These are phyloP conservation scores for Periconia sp. DNA, from an alignment of 2,329 filamentous ascomycete genomes.

Conservation along the genomic window DNA sequence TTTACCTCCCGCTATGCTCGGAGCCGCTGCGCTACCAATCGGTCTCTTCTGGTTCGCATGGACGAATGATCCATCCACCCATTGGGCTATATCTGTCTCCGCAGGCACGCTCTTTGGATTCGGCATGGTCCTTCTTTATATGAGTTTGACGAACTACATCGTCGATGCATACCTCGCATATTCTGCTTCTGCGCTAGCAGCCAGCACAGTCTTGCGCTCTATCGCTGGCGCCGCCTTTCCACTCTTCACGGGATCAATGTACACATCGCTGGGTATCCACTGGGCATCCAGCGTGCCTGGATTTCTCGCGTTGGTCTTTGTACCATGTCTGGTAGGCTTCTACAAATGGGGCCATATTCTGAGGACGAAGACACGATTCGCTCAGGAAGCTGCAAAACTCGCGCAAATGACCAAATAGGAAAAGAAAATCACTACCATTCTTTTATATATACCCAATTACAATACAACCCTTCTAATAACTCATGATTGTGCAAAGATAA, in stretches of 20 bases:
- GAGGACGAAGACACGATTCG: slow-evolving; percentile 25
- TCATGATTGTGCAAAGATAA: too few species aligned
- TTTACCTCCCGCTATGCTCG: slow-evolving; percentile 66
- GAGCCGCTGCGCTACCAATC: slow-evolving; percentile 63
- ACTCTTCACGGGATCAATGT: slow-evolving; percentile 55
- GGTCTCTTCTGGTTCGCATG: slow-evolving; percentile 43
- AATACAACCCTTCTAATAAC: too few species aligned
- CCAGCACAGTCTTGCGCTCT: slow-evolving; percentile 54
- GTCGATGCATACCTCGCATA: slow-evolving; percentile 66
- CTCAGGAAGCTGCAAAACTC: slow-evolving; percentile 20
- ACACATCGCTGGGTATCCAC: slow-evolving; percentile 52
- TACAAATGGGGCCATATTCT: slow-evolving; percentile 23
- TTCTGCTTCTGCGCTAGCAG: slow-evolving; percentile 40
- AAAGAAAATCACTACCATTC: too few species aligned
- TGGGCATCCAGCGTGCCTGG: slow-evolving; percentile 56
- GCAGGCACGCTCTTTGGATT: slow-evolving; percentile 57
- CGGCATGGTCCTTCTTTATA: slow-evolving; percentile 40
- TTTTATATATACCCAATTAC: too few species aligned
- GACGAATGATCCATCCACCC: slow-evolving; percentile 54
- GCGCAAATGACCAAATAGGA: too few species aligned
- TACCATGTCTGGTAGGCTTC: slow-evolving; percentile 28
- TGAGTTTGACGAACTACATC: slow-evolving; percentile 67
- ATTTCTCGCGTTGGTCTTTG: slow-evolving; percentile 53
- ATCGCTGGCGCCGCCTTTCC: slow-evolving; percentile 54
- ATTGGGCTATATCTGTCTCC: slow-evolving; percentile 61